These are phyloP conservation scores for Aspergillus terreus DNA, from an alignment of 2,329 filamentous ascomycete genomes.

Conservation along the genomic window DNA sequence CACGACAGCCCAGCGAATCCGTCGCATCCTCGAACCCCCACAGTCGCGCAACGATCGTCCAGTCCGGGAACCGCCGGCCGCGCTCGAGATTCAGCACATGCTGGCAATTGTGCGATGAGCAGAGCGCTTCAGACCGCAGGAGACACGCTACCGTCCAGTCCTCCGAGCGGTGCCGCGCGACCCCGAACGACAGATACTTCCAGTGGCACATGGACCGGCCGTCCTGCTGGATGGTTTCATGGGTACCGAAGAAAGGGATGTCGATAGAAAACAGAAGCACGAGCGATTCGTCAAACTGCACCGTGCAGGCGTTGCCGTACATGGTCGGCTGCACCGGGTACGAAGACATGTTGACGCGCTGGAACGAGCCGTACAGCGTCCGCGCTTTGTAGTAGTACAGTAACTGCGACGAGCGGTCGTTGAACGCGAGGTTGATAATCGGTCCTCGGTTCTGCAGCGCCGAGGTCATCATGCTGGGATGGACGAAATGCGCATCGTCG, in stretches of 20 bases:
- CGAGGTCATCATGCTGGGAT: background rate
- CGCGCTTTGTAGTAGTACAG: slow-evolving; percentile 32
- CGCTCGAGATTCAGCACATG: slow-evolving; percentile 38
- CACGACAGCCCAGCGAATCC: slow-evolving; percentile 36
- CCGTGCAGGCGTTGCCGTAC: slow-evolving; percentile 21
- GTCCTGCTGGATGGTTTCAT: slow-evolving; percentile 17
- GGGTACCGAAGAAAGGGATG: slow-evolving; percentile 39
- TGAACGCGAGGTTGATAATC: slow-evolving; percentile 30
- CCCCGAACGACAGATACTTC: slow-evolving; percentile 39
- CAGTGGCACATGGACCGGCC: slow-evolving; percentile 28
- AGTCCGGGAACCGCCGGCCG: slow-evolving; percentile 35
- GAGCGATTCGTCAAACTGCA: slow-evolving; percentile 21
- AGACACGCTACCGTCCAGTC: slow-evolving; percentile 37
- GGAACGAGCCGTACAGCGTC: slow-evolving; percentile 34
- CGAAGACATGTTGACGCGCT: slow-evolving; percentile 21
- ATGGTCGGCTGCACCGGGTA: slow-evolving; percentile 13
- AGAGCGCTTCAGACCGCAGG: slow-evolving; percentile 31
- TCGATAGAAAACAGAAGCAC: slow-evolving; percentile 34
- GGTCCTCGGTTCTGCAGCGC: slow-evolving; percentile 17
- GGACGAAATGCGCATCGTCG: background rate
- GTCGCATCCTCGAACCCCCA: slow-evolving; percentile 31
- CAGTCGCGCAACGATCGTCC: slow-evolving; percentile 35
- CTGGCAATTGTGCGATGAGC: slow-evolving; percentile 24
- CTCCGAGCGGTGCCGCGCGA: slow-evolving; percentile 31
- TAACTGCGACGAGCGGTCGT: slow-evolving; percentile 33